Evolutionary conservation across 2,329 filamentous ascomycete species (phyloP).

Genomic region (Orbilia ellipsospora): DNA sequence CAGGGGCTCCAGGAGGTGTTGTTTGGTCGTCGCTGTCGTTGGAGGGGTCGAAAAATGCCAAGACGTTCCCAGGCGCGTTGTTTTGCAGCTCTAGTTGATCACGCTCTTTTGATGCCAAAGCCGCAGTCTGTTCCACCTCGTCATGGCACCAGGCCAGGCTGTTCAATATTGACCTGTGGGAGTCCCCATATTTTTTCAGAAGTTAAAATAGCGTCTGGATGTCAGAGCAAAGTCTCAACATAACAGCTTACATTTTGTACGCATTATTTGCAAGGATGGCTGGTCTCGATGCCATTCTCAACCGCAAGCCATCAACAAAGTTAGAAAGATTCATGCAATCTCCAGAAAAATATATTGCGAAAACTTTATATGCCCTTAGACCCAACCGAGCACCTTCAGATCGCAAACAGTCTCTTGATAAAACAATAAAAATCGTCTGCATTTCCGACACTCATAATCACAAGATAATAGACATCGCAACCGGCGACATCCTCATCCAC

Average conservation of each 20-base stretch:
- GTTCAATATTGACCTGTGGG: too few relatives aligned
- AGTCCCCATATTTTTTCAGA: too few relatives aligned
- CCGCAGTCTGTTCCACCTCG: too few relatives aligned
- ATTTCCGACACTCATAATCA: conserved; percentile 88
- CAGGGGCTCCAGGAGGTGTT: conserved; percentile 17
- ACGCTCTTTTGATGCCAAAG: too few relatives aligned
- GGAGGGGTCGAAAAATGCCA: conserved; percentile 36
- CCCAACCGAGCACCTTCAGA: background rate
- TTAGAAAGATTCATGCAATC: conserved; percentile 18
- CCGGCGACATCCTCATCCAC: conserved; percentile 87
- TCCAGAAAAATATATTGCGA: conserved; percentile 26
- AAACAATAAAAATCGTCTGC: conserved; percentile 80
- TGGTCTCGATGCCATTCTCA: conserved; percentile 39
- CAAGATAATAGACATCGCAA: conserved; percentile 71
- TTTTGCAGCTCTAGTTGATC: background rate
- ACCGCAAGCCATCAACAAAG: conserved; percentile 18
- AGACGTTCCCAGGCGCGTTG: conserved; percentile 15
- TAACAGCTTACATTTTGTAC: too few relatives aligned
- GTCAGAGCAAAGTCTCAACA: too few relatives aligned
- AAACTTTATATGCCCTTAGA: conserved; percentile 13
- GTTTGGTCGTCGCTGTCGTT: conserved; percentile 3
- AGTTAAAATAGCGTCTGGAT: too few relatives aligned
- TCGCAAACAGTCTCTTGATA: background rate
- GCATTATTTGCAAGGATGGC: too few relatives aligned
- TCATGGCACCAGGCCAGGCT: too few relatives aligned